A percentile compares a stretch with the other conserved stretches of the same genome.
Evolutionary conservation across 1,284 basidiomycete species (phyloP).

Genomic region (Trichosporon coremiiforme): DNA sequence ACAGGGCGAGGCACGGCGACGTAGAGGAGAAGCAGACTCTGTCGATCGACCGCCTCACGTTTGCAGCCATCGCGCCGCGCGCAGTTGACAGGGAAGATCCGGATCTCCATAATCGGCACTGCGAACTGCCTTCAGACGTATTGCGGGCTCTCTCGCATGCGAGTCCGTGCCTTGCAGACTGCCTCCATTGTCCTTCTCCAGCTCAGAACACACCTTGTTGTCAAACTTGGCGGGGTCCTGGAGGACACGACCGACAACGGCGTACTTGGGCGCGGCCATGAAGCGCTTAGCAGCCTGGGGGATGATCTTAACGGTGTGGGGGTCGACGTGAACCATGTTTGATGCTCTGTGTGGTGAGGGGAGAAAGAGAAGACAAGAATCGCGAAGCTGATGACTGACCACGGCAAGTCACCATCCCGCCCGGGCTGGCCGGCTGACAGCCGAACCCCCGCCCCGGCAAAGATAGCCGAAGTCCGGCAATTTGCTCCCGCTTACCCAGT

Average conservation of each 20-base stretch:
- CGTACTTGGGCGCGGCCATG: conserved; percentile 45
- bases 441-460: conserved; percentile 4
- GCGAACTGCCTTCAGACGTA: too few relatives aligned
- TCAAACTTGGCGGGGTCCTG: conserved; percentile 46
- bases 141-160: not conserved
- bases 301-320: conserved; percentile 34
- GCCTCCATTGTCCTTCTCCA: not conserved
- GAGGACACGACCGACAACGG: conserved; percentile 48
- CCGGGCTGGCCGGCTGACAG: not conserved
- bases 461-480: conserved; percentile 16
- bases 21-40: not conserved
- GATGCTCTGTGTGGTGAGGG: conserved; percentile 3
- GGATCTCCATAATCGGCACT: too few relatives aligned
- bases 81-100: too few relatives aligned
- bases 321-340: conserved; percentile 34
- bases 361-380: not conserved
- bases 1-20: not conserved
- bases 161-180: not conserved
- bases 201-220: conserved; percentile 44
- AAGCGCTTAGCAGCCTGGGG: conserved; percentile 44
- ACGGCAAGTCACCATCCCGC: not conserved
- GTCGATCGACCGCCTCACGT: not conserved
- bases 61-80: not conserved
- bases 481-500: not conserved
- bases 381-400: conserved; percentile 2